phyloP scores from a whole-genome alignment of 2,329 filamentous ascomycete genomes.

The Trichoderma pleuroti region DNA sequence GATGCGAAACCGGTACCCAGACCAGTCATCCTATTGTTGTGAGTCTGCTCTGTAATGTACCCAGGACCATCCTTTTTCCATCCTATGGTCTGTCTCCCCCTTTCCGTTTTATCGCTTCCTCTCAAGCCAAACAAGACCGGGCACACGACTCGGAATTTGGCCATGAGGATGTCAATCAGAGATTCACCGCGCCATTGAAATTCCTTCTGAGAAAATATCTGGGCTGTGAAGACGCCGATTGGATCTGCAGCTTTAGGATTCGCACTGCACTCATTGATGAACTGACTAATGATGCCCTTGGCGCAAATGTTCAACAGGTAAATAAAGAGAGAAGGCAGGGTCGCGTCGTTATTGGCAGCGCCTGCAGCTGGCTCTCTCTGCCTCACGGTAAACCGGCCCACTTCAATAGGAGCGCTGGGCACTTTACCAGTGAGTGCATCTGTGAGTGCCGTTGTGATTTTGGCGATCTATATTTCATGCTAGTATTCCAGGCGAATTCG shows the following conservation, averaged over 20 bases:
- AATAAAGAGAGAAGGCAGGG: constrained; percentile 62
- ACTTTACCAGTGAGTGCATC: constrained; percentile 51
- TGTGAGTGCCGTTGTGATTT: constrained; percentile 44
- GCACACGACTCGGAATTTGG: constrained; percentile 77
- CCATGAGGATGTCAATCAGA: constrained; percentile 77
- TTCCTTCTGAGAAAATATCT: constrained; percentile 67
- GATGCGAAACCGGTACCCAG: constrained; percentile 81
- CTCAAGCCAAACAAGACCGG: constrained; percentile 82
- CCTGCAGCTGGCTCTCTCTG: constrained; percentile 46
- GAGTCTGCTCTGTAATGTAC: constrained; percentile 66
- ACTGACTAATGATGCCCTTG: constrained; percentile 69
- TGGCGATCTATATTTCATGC: constrained; percentile 33
- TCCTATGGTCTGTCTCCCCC: constrained; percentile 65
- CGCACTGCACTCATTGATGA: constrained; percentile 62
- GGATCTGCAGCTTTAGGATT: constrained; percentile 68
- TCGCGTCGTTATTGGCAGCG: constrained; percentile 48
- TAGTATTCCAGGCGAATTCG: not conserved
- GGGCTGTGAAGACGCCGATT: constrained; percentile 71
- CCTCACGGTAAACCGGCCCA: constrained; percentile 51
- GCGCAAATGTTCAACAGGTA: constrained; percentile 75
- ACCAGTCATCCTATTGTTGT: constrained; percentile 79
- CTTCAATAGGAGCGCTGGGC: constrained; percentile 52
- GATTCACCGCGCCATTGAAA: constrained; percentile 65
- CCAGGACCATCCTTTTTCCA: constrained; percentile 63
- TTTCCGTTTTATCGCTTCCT: constrained; percentile 69